phyloP scores from a whole-genome alignment of 2,329 filamentous ascomycete species.

The Aspergillus neoniger region DNA sequence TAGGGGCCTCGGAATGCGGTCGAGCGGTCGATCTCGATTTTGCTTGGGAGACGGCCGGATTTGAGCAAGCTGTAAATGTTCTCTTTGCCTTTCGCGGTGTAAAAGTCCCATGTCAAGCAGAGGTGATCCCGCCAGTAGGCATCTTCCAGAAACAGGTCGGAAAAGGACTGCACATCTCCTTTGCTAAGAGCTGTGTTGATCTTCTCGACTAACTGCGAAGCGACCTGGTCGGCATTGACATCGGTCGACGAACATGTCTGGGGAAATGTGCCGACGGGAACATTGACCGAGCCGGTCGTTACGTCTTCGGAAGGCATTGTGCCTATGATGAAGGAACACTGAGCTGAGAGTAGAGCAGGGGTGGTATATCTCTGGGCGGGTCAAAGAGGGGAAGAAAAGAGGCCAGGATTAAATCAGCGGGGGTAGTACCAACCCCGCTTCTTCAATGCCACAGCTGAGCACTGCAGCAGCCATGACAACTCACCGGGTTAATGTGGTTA shows the following conservation, averaged over 20 bases:
- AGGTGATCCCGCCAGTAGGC: slow-evolving; percentile 63
- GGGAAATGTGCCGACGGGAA: slow-evolving; percentile 48
- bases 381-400: background rate
- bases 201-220: slow-evolving; percentile 37
- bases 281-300: slow-evolving; percentile 59
- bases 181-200: slow-evolving; percentile 44
- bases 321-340: background rate
- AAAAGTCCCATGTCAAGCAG: slow-evolving; percentile 57
- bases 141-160: slow-evolving; percentile 52
- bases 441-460: background rate
- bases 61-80: slow-evolving; percentile 40
- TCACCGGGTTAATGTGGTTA: too few species aligned
- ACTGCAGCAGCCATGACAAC: background rate
- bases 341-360: background rate
- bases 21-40: slow-evolving; percentile 51
- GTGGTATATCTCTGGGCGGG: background rate
- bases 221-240: slow-evolving; percentile 41
- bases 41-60: slow-evolving; percentile 46
- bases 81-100: slow-evolving; percentile 53
- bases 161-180: slow-evolving; percentile 36
- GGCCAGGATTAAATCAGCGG: background rate
- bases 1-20: slow-evolving; percentile 47
- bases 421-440: background rate
- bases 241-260: slow-evolving; percentile 34
- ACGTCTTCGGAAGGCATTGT: slow-evolving; percentile 41